Conservation (phyloP, 257 asterid genomes). For the Capsicum baccatum region DNA sequence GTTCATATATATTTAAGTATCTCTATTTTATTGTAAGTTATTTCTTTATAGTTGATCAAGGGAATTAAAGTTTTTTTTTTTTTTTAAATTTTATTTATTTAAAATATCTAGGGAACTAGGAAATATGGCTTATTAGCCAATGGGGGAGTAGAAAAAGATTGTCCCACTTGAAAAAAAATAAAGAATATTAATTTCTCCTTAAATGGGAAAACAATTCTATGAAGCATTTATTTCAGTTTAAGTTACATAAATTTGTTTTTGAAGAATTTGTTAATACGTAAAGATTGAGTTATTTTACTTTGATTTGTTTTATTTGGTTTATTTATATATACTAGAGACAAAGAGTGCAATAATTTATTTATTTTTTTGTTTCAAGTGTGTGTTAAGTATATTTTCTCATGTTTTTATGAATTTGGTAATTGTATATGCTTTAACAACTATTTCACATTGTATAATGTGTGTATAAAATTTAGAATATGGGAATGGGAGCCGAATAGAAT, state of each 20-base stretch:
- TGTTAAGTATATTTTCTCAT: background rate
- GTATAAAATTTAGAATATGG: background rate
- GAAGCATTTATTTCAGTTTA: background rate
- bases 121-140: background rate
- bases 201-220: background rate
- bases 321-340: background rate
- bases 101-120: background rate
- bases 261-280: background rate
- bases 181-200: background rate
- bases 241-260: background rate
- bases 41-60: too few relatives aligned
- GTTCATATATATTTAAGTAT: background rate
- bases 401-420: too few relatives aligned
- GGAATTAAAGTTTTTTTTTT: too few relatives aligned
- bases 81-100: too few relatives aligned
- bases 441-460: background rate
- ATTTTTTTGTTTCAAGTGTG: background rate
- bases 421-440: background rate
- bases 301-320: too few relatives aligned
- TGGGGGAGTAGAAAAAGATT: background rate
- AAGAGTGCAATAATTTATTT: background rate
- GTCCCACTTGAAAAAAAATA: background rate
- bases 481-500: too few relatives aligned
- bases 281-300: background rate
- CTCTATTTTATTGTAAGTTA: too few relatives aligned